phyloP scores from a whole-genome alignment of 768 basidiomycete genomes.

The Leccinum pellstonianum region DNA sequence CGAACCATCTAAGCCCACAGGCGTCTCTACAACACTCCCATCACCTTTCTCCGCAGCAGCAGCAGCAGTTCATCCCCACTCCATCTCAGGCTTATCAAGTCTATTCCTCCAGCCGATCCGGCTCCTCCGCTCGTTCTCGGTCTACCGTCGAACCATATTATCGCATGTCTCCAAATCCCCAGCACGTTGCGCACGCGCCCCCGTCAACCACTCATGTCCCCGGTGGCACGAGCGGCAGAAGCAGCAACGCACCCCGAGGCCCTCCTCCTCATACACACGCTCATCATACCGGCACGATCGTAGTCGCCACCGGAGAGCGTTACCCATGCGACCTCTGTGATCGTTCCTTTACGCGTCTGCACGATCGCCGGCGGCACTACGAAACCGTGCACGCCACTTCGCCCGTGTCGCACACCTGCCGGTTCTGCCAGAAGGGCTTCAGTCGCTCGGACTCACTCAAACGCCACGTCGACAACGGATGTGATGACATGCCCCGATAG shows the following conservation, averaged over 20 bases:
- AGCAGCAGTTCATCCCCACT: conserved; percentile 46
- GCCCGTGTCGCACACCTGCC: conserved; percentile 67
- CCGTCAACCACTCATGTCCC: conserved; percentile 14
- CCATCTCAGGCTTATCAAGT: conserved; percentile 43
- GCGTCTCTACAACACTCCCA: conserved; percentile 19
- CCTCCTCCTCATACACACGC: conserved; percentile 2
- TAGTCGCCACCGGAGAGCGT: conserved; percentile 47
- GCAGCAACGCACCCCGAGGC: conserved; percentile 9
- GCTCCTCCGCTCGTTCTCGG: conserved; percentile 27
- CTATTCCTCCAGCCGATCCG: conserved; percentile 32
- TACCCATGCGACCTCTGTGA: conserved; percentile 73
- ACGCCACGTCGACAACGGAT: conserved; percentile 79
- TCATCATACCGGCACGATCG: conserved; percentile 16
- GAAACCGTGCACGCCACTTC: conserved; percentile 71
- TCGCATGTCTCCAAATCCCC: conserved; percentile 40
- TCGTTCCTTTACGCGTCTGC: conserved; percentile 76
- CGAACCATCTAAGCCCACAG: conserved; percentile 18
- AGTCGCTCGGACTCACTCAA: conserved; percentile 79
- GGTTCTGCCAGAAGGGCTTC: conserved; percentile 74
- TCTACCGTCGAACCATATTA: conserved; percentile 39
- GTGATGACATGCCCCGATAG: conserved; percentile 58
- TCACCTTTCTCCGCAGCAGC: conserved; percentile 16
- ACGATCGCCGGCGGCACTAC: conserved; percentile 79
- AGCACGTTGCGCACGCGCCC: conserved; percentile 26
- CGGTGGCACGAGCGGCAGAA: conserved; percentile 15